Base-by-base conservation (phyloP, 176 grass and related monocot species). In the Olyra latifolia region DNA sequence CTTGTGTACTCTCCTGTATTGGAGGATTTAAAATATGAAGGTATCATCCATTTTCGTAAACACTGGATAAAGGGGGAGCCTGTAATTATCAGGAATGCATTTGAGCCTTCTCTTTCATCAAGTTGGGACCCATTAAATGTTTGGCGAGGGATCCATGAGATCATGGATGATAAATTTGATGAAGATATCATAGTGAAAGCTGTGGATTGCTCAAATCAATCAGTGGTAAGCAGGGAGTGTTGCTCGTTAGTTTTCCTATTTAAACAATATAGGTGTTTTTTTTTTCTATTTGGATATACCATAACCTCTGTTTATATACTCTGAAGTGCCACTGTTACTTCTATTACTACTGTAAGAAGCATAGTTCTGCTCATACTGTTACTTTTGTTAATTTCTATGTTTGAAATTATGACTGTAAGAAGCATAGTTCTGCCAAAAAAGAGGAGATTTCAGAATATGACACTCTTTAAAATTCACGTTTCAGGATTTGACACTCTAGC, bases 121-220 rank as follows among this genome's bases (percentile, higher is more conserved):
- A 98, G 86, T 62, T 98, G 92, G 96, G 88, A 93, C 30, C 96
- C 96, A 27, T 56, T 92, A n/a, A 89, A 73, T 82, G 89, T 98
- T 58, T 95, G 88, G 90, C 92, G 86, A 88, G 92, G 90, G 28
- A 85, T 95, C 59, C 88, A 98, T 71, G 92, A 98, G 69, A 91
- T 78, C 14, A 71, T 81, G 76, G 90, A 98, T 69, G 92, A 95
- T 75, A 76, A 91, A 89, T 82, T 86, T 69, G 86, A 93, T 75
- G 90, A 91, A 68, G 86, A 82, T 80, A 67, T 81, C 35, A 83
- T 81, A 72, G 92, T 98, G 41, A 98, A 93, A 83, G 90, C 90
- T 85, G 74, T 93, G 77, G 84, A 92, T 80, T 98, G 84, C 82
- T 83, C 77, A 56, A 86, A 78, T 74, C 86, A 88, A 74, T 91